Conservation (phyloP, 805 yeast genomes). For the Lipomyces starkeyi region DNA sequence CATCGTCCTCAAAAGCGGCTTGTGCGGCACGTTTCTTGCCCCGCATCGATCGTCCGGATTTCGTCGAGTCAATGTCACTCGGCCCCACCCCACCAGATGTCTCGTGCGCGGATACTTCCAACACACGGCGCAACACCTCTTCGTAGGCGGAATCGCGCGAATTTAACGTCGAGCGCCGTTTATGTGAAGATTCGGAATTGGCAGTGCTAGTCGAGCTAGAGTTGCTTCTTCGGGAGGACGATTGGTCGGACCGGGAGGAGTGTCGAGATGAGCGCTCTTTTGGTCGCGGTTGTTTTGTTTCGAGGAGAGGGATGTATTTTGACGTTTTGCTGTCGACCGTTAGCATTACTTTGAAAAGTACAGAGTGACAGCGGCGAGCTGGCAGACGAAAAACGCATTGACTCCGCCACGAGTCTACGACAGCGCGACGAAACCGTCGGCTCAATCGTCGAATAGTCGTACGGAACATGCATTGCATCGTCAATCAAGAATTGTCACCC, state of each 20-base stretch:
- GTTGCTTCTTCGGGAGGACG: conserved; percentile 3
- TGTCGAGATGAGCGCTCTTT: conserved; percentile 21
- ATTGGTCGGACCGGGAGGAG: conserved; percentile 6
- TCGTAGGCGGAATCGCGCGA: conserved; percentile 48
- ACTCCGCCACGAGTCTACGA: too few species aligned
- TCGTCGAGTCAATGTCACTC: conserved; percentile 12
- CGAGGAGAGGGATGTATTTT: conserved; percentile 55
- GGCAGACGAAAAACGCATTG: too few species aligned
- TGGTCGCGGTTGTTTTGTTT: conserved; percentile 29
- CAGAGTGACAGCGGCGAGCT: neutral
- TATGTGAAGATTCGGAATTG: conserved; percentile 24
- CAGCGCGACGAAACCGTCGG: neutral
- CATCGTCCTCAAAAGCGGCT: conserved; percentile 35
- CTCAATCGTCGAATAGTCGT: neutral
- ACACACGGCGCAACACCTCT: conserved; percentile 50
- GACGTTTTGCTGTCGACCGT: conserved; percentile 48
- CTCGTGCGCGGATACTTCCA: conserved; percentile 50
- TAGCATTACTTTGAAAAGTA: neutral
- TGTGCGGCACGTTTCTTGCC: conserved; percentile 35
- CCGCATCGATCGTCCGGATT: conserved; percentile 16
- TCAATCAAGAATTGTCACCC: conserved; percentile 8
- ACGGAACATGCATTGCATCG: neutral
- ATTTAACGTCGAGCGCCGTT: conserved; percentile 44
- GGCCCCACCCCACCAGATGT: conserved; percentile 12
- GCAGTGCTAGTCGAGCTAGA: conserved; percentile 14